Base-by-base conservation (phyloP, 345 rosid genomes). In the Brassica carinata region DNA sequence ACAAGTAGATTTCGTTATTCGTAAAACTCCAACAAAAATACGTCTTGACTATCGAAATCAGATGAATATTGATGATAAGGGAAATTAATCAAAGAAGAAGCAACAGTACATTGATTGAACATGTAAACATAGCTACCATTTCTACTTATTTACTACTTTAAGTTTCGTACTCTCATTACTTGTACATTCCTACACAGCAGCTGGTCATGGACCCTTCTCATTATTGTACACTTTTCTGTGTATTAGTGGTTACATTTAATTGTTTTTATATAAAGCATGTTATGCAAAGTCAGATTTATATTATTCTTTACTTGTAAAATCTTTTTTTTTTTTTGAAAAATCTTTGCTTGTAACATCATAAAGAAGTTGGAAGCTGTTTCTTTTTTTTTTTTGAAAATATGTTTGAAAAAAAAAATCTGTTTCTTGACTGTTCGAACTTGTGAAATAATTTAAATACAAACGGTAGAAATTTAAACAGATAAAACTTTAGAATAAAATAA, bases 171-270 rank as follows among this genome's bases (percentile, higher is more conserved):
- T 62, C 13, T 15, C 53, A 62, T 77, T 70, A 69, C 64, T 70
- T 70, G 75, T 77, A 77, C 81, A 77, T 70, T 70, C 69, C 64
- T 71, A 48, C 71, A 77, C 81, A 77, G 81, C 76, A 77, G 81
- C 76, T 77, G 71, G 76, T 71, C 29, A 64, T 77, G 81, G 81
- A 51, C 4, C 81, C 57, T 77, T 64, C 57, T 71, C 65, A 71
- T 77, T 71, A 77, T 77, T 77, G 76, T 71, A 64, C 71, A 77
- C 76, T 29, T 77, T 36, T 48, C 10, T 33, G 30, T 51, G 71
- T 77, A 71, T 27, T 23, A 51, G 48, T 76, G 26, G 11, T 19
- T 62, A 17, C 33, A 77, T 69, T 59, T 69, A 8, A 59, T 59
- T 69, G 23, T 58, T 67, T 67, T 1, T 36, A n/a, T 40, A 66